Base-by-base conservation (phyloP, 345 rosid genomes). In the Brassica rapa region DNA sequence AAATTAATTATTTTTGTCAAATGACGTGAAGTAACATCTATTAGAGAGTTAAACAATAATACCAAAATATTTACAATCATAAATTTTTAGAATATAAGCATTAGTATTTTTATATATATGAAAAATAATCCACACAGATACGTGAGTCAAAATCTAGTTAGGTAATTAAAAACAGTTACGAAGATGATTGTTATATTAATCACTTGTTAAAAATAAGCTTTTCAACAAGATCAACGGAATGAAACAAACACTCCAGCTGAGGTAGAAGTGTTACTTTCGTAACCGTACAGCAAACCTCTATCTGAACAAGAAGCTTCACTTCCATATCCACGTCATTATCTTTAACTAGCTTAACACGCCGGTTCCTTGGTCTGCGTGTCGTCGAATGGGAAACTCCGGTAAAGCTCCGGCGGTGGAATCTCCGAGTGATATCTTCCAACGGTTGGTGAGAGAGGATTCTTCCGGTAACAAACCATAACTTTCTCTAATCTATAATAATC, bases 391-490 rank as follows among this genome's bases (percentile, higher is more conserved):
- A 51, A 5, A 51, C 57, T n/a, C 19, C 57, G 57, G 57, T 51
- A 15, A 51, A 51, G 57, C 57, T 15, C 57, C 57, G 57, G 57
- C 23, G 0, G 57, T 51, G 8, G 57, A 51, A 15, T n/a, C 19
- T 21, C 57, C 57, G 57, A 51, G 57, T 51, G 57, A 51, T 51
- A 51, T 51, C 57, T 51, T 51, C 57, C 57, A n/a, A 51, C 57
- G 57, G 3, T 5, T 51, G 57, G 16, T 51, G 57, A 51, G 57
- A 51, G 57, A 41, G 49, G 57, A 51, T 51, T 51, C 57, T 51
- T 51, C 21, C 1, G 57, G 57, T 51, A 51, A 51, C 15, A 8
- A 51, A 15, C 21, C 57, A n/a, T 15, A 15, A n/a, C 15, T 6
- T 51, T 15, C 21, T 51, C 3, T 15, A 51, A 51, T 49, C 39